Conservation (phyloP, 768 basidiomycete genomes). For the Cyclocybe cylindracea region DNA sequence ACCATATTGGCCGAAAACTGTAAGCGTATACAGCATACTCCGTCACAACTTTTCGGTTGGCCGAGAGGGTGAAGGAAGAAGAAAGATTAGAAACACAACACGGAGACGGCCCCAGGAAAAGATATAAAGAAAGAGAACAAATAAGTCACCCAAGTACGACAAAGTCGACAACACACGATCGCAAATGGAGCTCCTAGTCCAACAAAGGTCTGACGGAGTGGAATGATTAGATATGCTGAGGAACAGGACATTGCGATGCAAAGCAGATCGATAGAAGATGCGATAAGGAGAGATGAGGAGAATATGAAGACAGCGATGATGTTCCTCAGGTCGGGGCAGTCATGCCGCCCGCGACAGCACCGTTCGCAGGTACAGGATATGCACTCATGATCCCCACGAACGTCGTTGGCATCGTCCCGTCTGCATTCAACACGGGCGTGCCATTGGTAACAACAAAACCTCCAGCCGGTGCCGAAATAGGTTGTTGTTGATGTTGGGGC, state of each 20-base stretch:
- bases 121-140: not conserved
- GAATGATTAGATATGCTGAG: not conserved
- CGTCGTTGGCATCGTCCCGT: slow-evolving; percentile 35
- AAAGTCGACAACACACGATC: not conserved
- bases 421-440: slow-evolving; percentile 8
- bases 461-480: not conserved
- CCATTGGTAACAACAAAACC: not conserved
- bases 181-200: not conserved
- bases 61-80: not conserved
- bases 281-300: not conserved
- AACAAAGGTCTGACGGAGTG: not conserved
- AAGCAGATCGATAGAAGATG: not conserved
- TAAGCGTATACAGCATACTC: not conserved
- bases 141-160: slow-evolving; percentile 1
- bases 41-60: slow-evolving; percentile 1
- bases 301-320: not conserved
- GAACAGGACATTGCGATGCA: not conserved
- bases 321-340: slow-evolving; percentile 6
- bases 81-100: slow-evolving; percentile 1
- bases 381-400: slow-evolving; percentile 75
- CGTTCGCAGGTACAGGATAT: slow-evolving; percentile 41
- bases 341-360: slow-evolving; percentile 2
- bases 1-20: not conserved
- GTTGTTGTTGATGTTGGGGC: slow-evolving; percentile 6
- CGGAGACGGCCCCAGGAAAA: not conserved